Percentiles rank a stretch among this genome's conserved stretches.
These are phyloP conservation scores for Melocanna baccifera DNA, from an alignment of 176 grass and related monocot genomes.

Conservation along the genomic window DNA sequence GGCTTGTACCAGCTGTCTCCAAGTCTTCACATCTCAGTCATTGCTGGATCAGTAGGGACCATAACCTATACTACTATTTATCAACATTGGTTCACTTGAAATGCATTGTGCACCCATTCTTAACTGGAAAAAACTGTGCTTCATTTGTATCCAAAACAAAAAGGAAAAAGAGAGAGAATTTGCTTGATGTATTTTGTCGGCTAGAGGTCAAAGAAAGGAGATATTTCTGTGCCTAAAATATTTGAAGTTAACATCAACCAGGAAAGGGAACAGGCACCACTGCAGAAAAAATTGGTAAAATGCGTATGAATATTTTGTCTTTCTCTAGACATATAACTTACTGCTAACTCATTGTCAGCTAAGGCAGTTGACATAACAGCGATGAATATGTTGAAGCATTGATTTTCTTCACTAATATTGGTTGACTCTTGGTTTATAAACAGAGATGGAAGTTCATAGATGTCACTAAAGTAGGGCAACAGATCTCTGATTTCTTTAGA, in stretches of 20 bases:
- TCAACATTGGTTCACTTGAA: not conserved
- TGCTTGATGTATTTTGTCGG: constrained; percentile 24
- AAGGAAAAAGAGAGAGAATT: not conserved
- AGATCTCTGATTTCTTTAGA: constrained; percentile 13
- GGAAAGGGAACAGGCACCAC: not conserved
- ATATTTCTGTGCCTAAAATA: not conserved
- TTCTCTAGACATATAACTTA: constrained; percentile 30
- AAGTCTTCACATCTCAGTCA: not conserved
- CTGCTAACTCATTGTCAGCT: constrained; percentile 30
- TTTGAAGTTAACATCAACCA: not conserved
- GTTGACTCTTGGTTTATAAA: constrained; percentile 25
- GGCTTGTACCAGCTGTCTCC: constrained; percentile 22
- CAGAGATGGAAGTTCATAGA: constrained; percentile 22
- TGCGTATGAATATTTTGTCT: constrained; percentile 28
- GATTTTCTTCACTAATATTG: constrained; percentile 15
- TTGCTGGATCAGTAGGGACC: constrained; percentile 32
- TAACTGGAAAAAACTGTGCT: constrained; percentile 29
- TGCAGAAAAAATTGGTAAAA: not conserved
- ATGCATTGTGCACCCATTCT: not conserved
- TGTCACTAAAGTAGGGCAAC: not conserved
- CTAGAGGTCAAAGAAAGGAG: constrained; percentile 6
- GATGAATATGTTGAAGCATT: not conserved
- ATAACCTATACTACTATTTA: constrained; percentile 20
- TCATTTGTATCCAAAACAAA: constrained; percentile 17
- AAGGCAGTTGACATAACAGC: constrained; percentile 37